Percentiles rank a stretch among this genome's conserved stretches.
Evolutionary conservation across 2,329 filamentous ascomycete genomes (phyloP).

Genomic region (Xylaria multiplex): DNA sequence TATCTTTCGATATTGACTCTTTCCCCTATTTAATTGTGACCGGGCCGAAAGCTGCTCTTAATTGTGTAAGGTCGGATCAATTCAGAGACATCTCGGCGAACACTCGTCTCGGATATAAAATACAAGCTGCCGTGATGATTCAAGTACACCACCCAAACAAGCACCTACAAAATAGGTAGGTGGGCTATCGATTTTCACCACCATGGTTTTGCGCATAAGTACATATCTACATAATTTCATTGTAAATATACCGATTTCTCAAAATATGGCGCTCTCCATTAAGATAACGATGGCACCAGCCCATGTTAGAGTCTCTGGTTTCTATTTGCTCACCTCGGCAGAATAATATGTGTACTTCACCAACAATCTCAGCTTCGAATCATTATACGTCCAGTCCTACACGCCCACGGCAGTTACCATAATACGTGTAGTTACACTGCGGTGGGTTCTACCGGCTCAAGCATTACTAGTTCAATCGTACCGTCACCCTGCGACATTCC

Average conservation of each 20-base stretch:
- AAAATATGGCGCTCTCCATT: background rate
- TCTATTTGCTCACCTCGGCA: background rate
- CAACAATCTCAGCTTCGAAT: background rate
- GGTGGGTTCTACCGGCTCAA: constrained; percentile 4
- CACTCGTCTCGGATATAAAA: constrained; percentile 1
- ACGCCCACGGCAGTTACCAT: background rate
- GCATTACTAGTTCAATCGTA: background rate
- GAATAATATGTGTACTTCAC: background rate
- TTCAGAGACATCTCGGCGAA: constrained; percentile 2
- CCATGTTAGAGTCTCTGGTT: background rate
- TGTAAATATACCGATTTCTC: background rate
- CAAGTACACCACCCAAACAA: background rate
- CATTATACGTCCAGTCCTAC: background rate
- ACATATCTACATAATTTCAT: background rate
- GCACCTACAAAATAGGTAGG: background rate
- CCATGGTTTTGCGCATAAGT: background rate
- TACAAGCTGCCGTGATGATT: background rate
- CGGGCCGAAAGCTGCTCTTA: constrained; percentile 1
- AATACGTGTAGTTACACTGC: background rate
- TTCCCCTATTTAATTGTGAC: background rate
- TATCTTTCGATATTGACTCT: too few species aligned
- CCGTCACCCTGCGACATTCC: background rate
- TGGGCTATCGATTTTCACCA: background rate
- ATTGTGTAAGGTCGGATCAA: background rate
- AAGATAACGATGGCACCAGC: constrained; percentile 1